Evolutionary conservation across 345 rosid species (phyloP).

Genomic region (Euphorbia pulcherrima): DNA sequence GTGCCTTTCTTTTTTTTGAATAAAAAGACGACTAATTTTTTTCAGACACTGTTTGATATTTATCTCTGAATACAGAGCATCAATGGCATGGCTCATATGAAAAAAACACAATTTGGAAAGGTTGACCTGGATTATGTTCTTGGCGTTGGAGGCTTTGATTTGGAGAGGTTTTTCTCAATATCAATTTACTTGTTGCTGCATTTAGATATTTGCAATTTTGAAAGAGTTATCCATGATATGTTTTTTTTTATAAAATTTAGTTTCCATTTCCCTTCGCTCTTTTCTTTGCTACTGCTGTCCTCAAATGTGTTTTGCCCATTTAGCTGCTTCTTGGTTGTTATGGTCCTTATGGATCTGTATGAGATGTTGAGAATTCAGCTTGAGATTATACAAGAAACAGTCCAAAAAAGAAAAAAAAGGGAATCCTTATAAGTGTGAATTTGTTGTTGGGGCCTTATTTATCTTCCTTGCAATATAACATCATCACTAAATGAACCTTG

Average conservation of each 20-base stretch:
- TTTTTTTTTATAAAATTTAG: not conserved
- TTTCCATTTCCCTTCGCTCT: not conserved
- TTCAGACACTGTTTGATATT: constrained; percentile 10
- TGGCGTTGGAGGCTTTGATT: constrained; percentile 96
- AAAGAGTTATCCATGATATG: not conserved
- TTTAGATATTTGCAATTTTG: not conserved
- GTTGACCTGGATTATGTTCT: constrained; percentile 95
- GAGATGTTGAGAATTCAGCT: not conserved
- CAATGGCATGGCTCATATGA: constrained; percentile 73
- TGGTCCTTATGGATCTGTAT: no score
- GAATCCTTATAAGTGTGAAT: not conserved
- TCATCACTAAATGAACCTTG: not conserved
- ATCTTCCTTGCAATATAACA: not conserved
- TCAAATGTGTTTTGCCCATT: not conserved
- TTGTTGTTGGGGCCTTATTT: not conserved
- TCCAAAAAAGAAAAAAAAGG: not conserved
- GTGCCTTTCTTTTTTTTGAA: constrained; percentile 18
- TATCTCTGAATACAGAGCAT: constrained; percentile 48
- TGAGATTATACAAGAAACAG: not conserved
- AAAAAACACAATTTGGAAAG: constrained; percentile 69
- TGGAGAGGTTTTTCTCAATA: constrained; percentile 62
- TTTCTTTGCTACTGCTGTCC: not conserved
- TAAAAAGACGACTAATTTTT: constrained; percentile 9
- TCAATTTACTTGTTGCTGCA: constrained; percentile 12
- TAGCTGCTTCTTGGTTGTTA: no score